Base-by-base conservation (phyloP, 1,284 basidiomycete species). In the Fomitopsis betulina region DNA sequence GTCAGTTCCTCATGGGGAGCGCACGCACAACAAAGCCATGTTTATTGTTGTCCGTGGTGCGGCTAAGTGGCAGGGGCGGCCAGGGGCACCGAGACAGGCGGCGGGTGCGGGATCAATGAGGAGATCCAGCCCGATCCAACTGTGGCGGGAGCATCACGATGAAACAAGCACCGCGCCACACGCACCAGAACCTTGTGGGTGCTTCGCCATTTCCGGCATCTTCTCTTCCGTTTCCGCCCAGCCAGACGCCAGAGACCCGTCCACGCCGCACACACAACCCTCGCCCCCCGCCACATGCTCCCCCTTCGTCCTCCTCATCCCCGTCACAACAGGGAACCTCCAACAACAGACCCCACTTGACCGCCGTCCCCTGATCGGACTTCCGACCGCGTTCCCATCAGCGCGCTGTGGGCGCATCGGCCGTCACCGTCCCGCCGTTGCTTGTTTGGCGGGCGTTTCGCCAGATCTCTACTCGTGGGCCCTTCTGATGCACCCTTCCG, bases 111-210 rank as follows among this genome's bases (percentile, higher is more conserved):
- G 32, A 51, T 51, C 32, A 33, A 51, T 51, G 17, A 19, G 49
- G 49, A 51, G 55, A 56, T 56, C 55, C 23, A 25, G 23, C 37
- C 39, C 45, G 55, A 56, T 56, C 49, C 49, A 32, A 52, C 32
- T 35, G 35, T 35, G 25, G 37, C 55, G 55, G 55, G 55, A 42
- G 47, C 55, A 56, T 56, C 55, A 56, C 54, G 33, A 37, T 37
- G 53, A 55, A 43, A 55, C 53, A 55, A 39, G 32, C 45, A 42
- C 38, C 32, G 35, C 23, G 55, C 47, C 45, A 56, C 55, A 52
- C 55, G 55, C 32, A 37, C 55, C 55, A 23, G 38, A 47, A 50
- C 55, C 39, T 56, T 56, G 55, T 56, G 55, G 55, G 55, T 56
- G 55, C 49, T 19, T 50, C 19, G n/a, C 54, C 42, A 56, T 40